A percentile compares a stretch with the other conserved stretches of the same genome.
Evolutionary conservation across 805 yeast genomes (phyloP).

Genomic region (Barnettozyma wickerhamii): DNA sequence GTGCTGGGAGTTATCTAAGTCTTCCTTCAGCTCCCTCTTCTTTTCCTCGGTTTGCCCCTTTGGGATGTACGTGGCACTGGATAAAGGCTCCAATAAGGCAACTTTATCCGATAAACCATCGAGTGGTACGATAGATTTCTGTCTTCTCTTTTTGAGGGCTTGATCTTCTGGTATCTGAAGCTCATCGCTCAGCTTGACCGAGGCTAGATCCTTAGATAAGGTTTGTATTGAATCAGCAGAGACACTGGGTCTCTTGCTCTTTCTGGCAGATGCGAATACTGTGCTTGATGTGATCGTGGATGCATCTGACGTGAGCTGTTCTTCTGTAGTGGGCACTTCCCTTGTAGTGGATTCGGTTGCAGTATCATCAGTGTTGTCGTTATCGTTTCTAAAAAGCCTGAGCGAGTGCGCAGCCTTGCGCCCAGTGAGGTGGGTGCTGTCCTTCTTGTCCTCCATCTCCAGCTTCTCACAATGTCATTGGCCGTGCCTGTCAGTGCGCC

Average conservation of each 20-base stretch:
- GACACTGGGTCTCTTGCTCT: neutral
- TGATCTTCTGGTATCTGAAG: neutral
- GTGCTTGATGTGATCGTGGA: neutral
- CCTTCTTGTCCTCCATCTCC: constrained; percentile 2
- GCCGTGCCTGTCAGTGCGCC: too few relatives aligned
- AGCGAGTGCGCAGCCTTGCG: constrained; percentile 56
- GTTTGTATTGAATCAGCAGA: neutral
- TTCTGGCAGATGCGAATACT: neutral
- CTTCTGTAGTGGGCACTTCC: neutral
- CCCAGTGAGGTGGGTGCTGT: constrained; percentile 33
- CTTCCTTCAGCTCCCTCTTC: constrained; percentile 12
- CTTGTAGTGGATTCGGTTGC: neutral
- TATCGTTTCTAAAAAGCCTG: constrained; percentile 43
- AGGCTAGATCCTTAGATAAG: neutral
- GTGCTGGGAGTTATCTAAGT: constrained; percentile 8
- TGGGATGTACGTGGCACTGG: constrained; percentile 69
- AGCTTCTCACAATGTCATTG: too few relatives aligned
- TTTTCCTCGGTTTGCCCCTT: constrained; percentile 45
- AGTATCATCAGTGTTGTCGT: constrained; percentile 11
- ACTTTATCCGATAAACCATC: neutral
- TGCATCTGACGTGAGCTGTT: constrained; percentile 4
- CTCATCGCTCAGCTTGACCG: neutral
- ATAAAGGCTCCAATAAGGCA: constrained; percentile 48
- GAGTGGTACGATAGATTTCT: neutral
- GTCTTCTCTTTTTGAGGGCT: neutral